Percentiles rank a stretch among this genome's conserved stretches.
Evolutionary conservation across 495 filamentous ascomycete species (phyloP).

Genomic region (Schizothecium vesticola): DNA sequence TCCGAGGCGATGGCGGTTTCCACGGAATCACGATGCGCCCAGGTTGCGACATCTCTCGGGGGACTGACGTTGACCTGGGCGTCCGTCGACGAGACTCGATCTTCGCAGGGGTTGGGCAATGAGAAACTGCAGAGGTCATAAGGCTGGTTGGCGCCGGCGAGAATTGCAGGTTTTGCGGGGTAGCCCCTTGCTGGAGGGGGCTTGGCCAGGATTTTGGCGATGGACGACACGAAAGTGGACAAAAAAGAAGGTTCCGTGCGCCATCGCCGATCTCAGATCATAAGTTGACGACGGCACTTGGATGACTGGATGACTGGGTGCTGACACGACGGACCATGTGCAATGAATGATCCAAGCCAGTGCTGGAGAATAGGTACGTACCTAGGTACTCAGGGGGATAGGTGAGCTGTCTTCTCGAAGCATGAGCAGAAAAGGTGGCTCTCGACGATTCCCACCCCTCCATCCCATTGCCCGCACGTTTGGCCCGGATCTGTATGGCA

Average conservation of each 20-base stretch:
- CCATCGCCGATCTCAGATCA: background rate
- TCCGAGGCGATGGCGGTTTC: conserved; percentile 1
- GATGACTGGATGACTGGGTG: background rate
- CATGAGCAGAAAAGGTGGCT: background rate
- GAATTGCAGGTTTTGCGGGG: conserved; percentile 3
- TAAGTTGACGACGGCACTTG: background rate
- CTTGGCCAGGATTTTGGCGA: background rate
- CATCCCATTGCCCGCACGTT: too few species aligned
- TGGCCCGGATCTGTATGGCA: too few species aligned
- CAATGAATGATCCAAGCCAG: too few species aligned
- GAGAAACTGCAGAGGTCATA: conserved; percentile 5
- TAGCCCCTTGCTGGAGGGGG: background rate
- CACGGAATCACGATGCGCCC: background rate
- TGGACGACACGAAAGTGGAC: background rate
- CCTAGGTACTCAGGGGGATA: too few species aligned
- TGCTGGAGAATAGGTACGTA: background rate
- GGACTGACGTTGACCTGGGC: background rate
- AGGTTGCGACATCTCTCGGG: background rate
- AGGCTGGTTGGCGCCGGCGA: conserved; percentile 5
- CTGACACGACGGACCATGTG: background rate
- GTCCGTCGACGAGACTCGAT: background rate
- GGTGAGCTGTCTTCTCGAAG: background rate
- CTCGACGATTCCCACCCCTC: too few species aligned
- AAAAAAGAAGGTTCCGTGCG: background rate
- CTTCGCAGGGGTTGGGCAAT: conserved; percentile 3